Conservation (phyloP, 1,284 basidiomycete species). For the Cronartium ribicola region DNA sequence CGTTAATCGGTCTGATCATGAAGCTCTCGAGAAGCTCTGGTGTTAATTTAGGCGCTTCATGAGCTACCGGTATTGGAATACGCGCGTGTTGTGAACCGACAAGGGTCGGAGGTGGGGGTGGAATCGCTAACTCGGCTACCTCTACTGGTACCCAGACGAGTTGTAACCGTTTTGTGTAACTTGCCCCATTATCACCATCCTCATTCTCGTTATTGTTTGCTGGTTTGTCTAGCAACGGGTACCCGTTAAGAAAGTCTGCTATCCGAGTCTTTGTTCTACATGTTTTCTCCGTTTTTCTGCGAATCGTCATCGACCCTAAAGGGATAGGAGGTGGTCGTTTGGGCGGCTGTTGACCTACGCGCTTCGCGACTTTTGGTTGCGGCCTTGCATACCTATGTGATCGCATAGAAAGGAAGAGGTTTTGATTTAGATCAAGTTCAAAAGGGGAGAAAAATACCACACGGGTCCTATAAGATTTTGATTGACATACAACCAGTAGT, state of each 20-base stretch:
- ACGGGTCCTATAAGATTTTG: neutral
- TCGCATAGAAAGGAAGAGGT: neutral
- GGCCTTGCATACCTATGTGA: slow-evolving; percentile 38
- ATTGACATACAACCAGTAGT: slow-evolving; percentile 36
- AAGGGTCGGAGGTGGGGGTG: neutral
- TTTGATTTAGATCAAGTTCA: neutral
- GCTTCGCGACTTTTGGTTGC: neutral
- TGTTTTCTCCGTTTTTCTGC: slow-evolving; percentile 10
- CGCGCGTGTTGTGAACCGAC: neutral
- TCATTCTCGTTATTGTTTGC: neutral
- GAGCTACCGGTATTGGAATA: neutral
- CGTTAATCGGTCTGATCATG: slow-evolving; percentile 4
- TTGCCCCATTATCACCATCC: slow-evolving; percentile 36
- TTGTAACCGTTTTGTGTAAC: slow-evolving; percentile 28
- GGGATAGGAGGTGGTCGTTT: slow-evolving; percentile 20
- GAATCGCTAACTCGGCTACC: neutral
- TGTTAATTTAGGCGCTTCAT: neutral
- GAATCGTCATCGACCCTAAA: slow-evolving; percentile 24
- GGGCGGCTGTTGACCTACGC: slow-evolving; percentile 23
- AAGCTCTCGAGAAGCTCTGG: slow-evolving; percentile 11
- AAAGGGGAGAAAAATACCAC: neutral
- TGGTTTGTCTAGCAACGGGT: slow-evolving; percentile 15
- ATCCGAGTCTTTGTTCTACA: slow-evolving; percentile 14
- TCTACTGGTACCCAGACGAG: slow-evolving; percentile 35
- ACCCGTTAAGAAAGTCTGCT: slow-evolving; percentile 31